Conservation (phyloP, 352 stramenopile genomes). For the Globisporangium ultimum region DNA sequence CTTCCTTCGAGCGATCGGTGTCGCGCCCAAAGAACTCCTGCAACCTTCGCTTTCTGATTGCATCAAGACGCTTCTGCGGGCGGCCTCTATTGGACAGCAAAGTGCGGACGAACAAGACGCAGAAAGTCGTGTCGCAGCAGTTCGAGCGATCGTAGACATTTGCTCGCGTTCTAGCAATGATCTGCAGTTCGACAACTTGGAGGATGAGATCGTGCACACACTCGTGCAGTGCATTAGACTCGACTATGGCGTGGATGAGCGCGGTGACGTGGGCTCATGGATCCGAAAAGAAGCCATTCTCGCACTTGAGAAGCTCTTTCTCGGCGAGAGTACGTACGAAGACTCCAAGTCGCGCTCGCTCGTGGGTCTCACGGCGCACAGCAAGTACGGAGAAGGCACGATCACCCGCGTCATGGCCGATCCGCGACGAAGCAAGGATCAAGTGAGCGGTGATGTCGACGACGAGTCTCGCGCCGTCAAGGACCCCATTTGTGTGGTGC, state of each 20-base stretch:
- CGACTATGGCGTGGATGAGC: conserved; percentile 97
- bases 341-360: conserved; percentile 33
- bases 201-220: conserved; percentile 71
- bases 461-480: conserved; percentile 15
- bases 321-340: conserved; percentile 28
- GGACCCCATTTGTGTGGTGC: conserved; percentile 49
- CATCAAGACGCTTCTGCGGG: conserved; percentile 37
- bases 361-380: conserved; percentile 25
- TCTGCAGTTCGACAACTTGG: conserved; percentile 36
- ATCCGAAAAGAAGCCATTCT: conserved; percentile 94
- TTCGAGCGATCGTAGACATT: conserved; percentile 89
- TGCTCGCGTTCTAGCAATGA: conserved; percentile 47
- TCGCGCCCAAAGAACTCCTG: conserved; percentile 34
- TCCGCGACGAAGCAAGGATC: conserved; percentile 12
- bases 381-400: conserved; percentile 36
- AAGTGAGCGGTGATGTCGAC: conserved; percentile 17
- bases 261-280: conserved; percentile 98
- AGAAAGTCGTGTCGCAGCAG: conserved; percentile 94
- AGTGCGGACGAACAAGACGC: conserved; percentile 85
- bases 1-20: conserved; percentile 52
- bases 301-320: conserved; percentile 81
- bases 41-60: conserved; percentile 23
- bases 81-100: conserved; percentile 41
- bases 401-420: conserved; percentile 36
- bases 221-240: conserved; percentile 84